Conservation (phyloP, 129 eudicot species). For the Centaurea solstitialis region DNA sequence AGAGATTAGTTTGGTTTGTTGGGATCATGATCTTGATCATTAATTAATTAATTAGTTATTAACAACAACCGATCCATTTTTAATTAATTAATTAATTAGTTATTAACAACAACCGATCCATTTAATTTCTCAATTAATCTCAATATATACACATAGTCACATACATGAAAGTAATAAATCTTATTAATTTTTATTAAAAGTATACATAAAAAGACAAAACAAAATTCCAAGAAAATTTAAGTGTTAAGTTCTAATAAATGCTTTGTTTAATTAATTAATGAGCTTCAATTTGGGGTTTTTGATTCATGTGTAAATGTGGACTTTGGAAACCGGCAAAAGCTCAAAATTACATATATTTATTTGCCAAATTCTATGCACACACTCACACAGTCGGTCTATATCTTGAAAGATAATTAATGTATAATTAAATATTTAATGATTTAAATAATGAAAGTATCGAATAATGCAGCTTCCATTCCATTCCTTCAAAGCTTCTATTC, state of each 20-base stretch:
- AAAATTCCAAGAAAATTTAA: conserved; percentile 20
- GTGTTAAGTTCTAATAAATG: background rate
- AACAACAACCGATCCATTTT: background rate
- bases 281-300: conserved; percentile 31
- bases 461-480: conserved; percentile 47
- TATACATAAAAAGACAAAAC: conserved; percentile 31
- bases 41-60: background rate
- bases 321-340: conserved; percentile 43
- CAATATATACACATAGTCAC: conserved; percentile 7
- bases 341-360: conserved; percentile 32
- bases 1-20: conserved; percentile 38
- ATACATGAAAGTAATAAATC: conserved; percentile 37
- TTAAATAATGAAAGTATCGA: conserved; percentile 26
- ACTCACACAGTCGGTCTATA: conserved; percentile 6
- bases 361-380: conserved; percentile 42
- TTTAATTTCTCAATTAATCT: conserved; percentile 10
- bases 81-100: background rate
- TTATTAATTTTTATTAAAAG: background rate
- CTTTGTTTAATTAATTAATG: conserved; percentile 11
- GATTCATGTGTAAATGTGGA: conserved; percentile 41
- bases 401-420: conserved; percentile 24
- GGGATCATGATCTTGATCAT: conserved; percentile 36
- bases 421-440: conserved; percentile 11
- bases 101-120: background rate
- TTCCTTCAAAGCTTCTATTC: conserved; percentile 51